Conservation (phyloP, 768 basidiomycete genomes). For the Russula virescens region DNA sequence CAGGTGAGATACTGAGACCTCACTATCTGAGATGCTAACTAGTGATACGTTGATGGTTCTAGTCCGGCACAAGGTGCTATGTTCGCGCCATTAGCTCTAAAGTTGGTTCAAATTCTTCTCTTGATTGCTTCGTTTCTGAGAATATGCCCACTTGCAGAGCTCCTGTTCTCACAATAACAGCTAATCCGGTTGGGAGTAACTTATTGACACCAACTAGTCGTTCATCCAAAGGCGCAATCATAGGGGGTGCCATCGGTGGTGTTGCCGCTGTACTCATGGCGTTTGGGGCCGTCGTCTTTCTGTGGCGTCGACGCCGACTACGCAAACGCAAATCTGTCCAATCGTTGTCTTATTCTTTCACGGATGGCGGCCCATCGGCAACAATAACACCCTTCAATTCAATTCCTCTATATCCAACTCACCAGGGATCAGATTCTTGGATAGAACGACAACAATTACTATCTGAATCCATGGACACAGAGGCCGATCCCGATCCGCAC, state of each 20-base stretch:
- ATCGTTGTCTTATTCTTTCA: neutral
- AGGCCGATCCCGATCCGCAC: neutral
- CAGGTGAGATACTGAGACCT: constrained; percentile 10
- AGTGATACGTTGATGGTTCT: neutral
- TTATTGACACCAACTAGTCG: neutral
- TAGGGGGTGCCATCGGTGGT: constrained; percentile 19
- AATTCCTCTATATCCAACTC: neutral
- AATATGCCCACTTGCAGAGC: neutral
- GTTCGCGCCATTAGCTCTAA: constrained; percentile 26
- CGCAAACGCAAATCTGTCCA: neutral
- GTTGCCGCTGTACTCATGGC: neutral
- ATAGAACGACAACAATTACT: neutral
- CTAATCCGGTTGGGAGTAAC: neutral
- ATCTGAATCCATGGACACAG: neutral
- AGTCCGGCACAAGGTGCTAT: constrained; percentile 27
- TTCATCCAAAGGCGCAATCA: constrained; percentile 16
- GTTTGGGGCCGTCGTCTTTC: neutral
- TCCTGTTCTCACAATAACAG: neutral
- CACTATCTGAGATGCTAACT: neutral
- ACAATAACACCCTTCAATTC: constrained; percentile 5
- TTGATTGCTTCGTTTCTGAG: neutral
- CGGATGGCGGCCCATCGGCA: neutral
- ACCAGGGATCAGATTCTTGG: neutral
- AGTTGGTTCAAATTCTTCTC: constrained; percentile 10
- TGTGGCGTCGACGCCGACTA: constrained; percentile 12